phyloP scores from a whole-genome alignment of 148 eudicot genomes.

The Rhododendron simsii region DNA sequence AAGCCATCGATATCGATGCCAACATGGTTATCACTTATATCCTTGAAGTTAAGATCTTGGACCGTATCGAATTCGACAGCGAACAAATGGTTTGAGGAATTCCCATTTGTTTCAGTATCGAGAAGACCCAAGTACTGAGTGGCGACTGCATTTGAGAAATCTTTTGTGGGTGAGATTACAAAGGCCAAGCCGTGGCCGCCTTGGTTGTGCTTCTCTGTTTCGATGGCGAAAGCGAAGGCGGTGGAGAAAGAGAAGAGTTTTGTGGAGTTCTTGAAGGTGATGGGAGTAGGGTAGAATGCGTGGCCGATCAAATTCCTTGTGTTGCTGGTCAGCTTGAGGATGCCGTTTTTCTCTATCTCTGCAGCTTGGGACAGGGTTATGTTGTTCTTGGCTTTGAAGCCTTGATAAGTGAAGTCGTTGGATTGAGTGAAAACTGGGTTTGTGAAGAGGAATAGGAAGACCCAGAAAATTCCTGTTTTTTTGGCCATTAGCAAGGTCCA shows the following conservation, averaged over 20 bases:
- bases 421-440: slow-evolving; percentile 10
- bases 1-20: slow-evolving; percentile 35
- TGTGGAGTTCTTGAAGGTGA: slow-evolving; percentile 19
- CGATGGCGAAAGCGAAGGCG: slow-evolving; percentile 25
- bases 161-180: slow-evolving; percentile 15
- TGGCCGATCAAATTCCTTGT: slow-evolving; percentile 23
- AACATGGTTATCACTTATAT: slow-evolving; percentile 37
- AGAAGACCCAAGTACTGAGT: slow-evolving; percentile 39
- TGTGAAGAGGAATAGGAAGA: slow-evolving; percentile 3
- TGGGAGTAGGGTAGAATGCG: slow-evolving; percentile 26
- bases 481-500: background rate
- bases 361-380: slow-evolving; percentile 21
- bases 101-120: slow-evolving; percentile 9
- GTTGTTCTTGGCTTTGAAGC: slow-evolving; percentile 6
- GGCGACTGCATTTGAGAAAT: slow-evolving; percentile 12
- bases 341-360: slow-evolving; percentile 14
- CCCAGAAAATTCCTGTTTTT: background rate
- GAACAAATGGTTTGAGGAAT: slow-evolving; percentile 24
- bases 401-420: background rate
- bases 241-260: slow-evolving; percentile 35
- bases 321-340: slow-evolving; percentile 33
- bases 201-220: slow-evolving; percentile 33
- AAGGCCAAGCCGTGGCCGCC: slow-evolving; percentile 67
- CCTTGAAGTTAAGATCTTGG: slow-evolving; percentile 25
- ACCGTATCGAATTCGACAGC: slow-evolving; percentile 47